Evolutionary conservation across 306 rosid genomes (phyloP).

Genomic region (Mucuna pruriens): DNA sequence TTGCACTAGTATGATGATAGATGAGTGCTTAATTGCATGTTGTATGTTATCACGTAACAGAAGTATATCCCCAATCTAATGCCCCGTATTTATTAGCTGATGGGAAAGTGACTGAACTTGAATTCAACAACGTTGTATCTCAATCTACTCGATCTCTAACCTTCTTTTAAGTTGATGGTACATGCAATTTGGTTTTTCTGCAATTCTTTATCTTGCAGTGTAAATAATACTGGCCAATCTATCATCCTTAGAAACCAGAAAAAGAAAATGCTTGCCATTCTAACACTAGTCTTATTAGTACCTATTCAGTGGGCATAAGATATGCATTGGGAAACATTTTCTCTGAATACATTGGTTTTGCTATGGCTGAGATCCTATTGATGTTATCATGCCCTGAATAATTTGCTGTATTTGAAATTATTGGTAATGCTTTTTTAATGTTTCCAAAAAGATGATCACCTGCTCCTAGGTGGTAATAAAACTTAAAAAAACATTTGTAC

Average conservation of each 20-base stretch:
- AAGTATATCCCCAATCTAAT: slow-evolving; percentile 8
- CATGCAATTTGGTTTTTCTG: not conserved
- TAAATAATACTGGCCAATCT: slow-evolving; percentile 16
- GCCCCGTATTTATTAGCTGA: slow-evolving; percentile 14
- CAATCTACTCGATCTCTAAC: not conserved
- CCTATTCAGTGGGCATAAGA: not conserved
- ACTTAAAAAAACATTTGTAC: slow-evolving; percentile 22
- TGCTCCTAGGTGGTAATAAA: slow-evolving; percentile 2
- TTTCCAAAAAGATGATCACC: slow-evolving; percentile 22
- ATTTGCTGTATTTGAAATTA: slow-evolving; percentile 2
- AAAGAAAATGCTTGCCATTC: slow-evolving; percentile 6
- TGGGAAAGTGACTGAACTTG: slow-evolving; percentile 19
- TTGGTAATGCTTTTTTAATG: not conserved
- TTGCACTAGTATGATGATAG: slow-evolving; percentile 25
- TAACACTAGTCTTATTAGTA: slow-evolving; percentile 10
- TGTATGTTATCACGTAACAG: not conserved
- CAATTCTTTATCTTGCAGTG: not conserved
- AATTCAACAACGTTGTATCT: not conserved
- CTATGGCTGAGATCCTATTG: slow-evolving; percentile 15
- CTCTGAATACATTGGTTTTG: slow-evolving; percentile 13
- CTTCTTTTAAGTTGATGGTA: not conserved
- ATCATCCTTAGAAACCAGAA: not conserved
- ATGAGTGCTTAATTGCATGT: not conserved
- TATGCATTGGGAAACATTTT: not conserved
- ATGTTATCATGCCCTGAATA: slow-evolving; percentile 8